phyloP scores from a whole-genome alignment of 495 filamentous ascomycete genomes.

The Bombardia bombarda region DNA sequence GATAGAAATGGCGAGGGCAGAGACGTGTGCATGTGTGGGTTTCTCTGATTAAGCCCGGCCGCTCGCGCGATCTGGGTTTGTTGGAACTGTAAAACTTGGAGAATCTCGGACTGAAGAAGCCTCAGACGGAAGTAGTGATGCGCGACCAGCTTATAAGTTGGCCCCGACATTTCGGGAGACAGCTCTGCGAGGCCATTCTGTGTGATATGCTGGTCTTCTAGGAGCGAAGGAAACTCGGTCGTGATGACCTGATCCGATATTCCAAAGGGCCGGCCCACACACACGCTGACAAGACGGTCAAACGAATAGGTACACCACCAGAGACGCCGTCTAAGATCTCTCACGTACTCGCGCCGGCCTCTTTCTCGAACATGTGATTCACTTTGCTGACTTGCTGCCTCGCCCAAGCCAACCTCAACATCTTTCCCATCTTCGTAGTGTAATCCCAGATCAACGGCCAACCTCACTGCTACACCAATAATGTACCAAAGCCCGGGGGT shows the following conservation, averaged over 20 bases:
- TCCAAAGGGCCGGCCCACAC: conserved; percentile 87
- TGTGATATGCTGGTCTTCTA: conserved; percentile 89
- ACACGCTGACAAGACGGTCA: conserved; percentile 84
- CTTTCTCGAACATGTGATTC: conserved; percentile 39
- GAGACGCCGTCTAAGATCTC: conserved; percentile 76
- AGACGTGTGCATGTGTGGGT: conserved; percentile 67
- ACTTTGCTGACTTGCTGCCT: conserved; percentile 12
- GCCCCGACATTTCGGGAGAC: conserved; percentile 34
- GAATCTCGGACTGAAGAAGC: conserved; percentile 90
- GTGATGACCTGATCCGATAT: conserved; percentile 92
- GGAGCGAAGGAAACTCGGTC: conserved; percentile 80
- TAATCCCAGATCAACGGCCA: conserved; percentile 85
- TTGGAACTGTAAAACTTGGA: conserved; percentile 87
- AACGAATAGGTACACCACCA: conserved; percentile 98
- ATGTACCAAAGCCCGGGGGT: conserved; percentile 94
- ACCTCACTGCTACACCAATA: conserved; percentile 79
- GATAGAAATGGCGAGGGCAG: conserved; percentile 79
- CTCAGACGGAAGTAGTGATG: conserved; percentile 88
- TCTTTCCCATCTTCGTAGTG: conserved; percentile 87
- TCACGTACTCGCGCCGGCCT: conserved; percentile 75
- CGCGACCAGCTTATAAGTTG: conserved; percentile 82
- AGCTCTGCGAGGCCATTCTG: conserved; percentile 58
- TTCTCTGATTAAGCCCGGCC: conserved; percentile 48
- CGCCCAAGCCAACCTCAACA: conserved; percentile 30
- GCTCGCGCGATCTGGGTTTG: conserved; percentile 60